Evolutionary conservation across 306 rosid species (phyloP), one percentile per base, ranked within the genome.

Genomic region (Cicer cuneatum): DNA sequence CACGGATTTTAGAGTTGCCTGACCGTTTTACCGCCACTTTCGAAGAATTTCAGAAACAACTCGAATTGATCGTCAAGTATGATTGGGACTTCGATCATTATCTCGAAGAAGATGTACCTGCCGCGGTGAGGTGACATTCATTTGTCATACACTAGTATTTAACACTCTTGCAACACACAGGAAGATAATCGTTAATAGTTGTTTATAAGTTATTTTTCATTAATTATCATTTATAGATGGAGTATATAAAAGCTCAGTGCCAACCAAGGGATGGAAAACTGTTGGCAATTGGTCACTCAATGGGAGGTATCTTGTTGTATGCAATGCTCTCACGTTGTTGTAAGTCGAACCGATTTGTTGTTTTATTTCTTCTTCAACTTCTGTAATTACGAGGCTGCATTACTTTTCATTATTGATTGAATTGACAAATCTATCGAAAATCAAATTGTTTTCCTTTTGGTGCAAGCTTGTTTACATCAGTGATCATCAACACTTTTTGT

Each of bases 291-390:
- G 98, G 98, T 76, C 98, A 91, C 84, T 93, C 98, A 18, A 91
- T 93, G 98, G 98, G 98, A 11, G 97, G 98, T 72, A 93, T 91
- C 72, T 83, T 93, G 87, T 86, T 93, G 56, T 93, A 93, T 83
- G 92, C 97, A 14, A 85, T 45, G 86, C 89, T 93, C 82, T 87
- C 97, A 10, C 82, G 80, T 9, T 76, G 77, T 78, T 45, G 96
- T 91, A 84, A 88, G 97, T 91, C 78, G 58, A 40, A 69, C 75
- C 16, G 41, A 59, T 78, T 24, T 78, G 35, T 72, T 13, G 52
- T 74, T 78, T 18, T 46, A 14, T 51, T 70, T 8, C 37, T 48
- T 42, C 72, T 67, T 12, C 53, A 41, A 40, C 72, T 72, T 71
- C 46, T 71, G 57, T 59, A 48, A 49, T 56, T 16, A 66, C 48